Conservation (phyloP, 1,284 basidiomycete species). For the Wallemia hederae region DNA sequence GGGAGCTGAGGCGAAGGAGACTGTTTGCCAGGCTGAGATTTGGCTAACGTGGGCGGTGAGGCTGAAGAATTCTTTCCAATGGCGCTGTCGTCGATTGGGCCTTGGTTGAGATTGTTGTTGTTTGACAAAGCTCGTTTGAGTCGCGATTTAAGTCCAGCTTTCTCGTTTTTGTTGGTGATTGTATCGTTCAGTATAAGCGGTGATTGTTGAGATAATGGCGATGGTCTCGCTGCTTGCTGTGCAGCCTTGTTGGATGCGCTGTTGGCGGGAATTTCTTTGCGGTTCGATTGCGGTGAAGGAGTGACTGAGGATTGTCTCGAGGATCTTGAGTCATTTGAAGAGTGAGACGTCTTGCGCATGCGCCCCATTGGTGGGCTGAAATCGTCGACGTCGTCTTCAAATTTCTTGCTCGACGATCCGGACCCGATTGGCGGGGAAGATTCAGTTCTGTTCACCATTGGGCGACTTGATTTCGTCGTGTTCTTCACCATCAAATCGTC, state of each 20-base stretch:
- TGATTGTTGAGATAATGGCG: constrained; percentile 35
- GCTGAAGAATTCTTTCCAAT: constrained; percentile 3
- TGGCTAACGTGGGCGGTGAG: neutral
- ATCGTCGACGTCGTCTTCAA: neutral
- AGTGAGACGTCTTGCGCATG: neutral
- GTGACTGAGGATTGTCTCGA: neutral
- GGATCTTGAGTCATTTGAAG: neutral
- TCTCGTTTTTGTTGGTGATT: constrained; percentile 23
- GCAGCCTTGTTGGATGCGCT: constrained; percentile 1
- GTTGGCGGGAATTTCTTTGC: neutral
- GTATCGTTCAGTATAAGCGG: constrained; percentile 11
- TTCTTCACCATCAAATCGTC: neutral
- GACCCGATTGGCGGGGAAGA: neutral
- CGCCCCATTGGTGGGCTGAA: neutral
- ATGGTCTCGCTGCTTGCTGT: constrained; percentile 27
- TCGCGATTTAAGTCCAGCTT: constrained; percentile 36
- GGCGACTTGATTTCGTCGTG: neutral
- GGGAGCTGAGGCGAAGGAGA: constrained; percentile 11
- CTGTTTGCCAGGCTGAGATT: constrained; percentile 4
- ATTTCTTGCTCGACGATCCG: neutral
- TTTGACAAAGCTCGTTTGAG: constrained; percentile 42
- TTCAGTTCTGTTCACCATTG: neutral
- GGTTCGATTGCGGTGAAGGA: neutral
- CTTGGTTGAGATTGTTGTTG: constrained; percentile 22
- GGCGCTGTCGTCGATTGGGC: constrained; percentile 9